phyloP scores from a whole-genome alignment of 331 rosid genomes.

The Pyrus hybrid region DNA sequence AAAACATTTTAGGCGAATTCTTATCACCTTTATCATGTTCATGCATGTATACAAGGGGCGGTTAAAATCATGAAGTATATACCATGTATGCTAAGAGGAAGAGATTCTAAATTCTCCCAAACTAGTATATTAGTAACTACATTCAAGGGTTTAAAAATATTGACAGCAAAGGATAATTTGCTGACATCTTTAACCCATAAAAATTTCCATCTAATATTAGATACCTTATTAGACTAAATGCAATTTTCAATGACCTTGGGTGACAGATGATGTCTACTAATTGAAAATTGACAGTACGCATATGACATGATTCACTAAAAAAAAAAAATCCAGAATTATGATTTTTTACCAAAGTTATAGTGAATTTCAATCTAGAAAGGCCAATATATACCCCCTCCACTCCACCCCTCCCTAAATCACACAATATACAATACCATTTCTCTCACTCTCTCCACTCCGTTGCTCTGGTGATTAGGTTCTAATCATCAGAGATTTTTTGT shows the following conservation, averaged over 20 bases:
- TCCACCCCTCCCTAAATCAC: neutral
- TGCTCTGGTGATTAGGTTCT: neutral
- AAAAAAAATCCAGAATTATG: neutral
- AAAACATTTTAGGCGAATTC: neutral
- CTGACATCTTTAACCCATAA: neutral
- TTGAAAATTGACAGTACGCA: neutral
- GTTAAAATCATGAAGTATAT: neutral
- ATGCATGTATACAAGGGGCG: neutral
- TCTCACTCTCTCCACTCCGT: neutral
- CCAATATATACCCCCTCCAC: neutral
- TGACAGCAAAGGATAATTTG: constrained; percentile 11
- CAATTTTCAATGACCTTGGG: neutral
- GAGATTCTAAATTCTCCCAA: constrained; percentile 22
- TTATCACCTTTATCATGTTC: neutral
- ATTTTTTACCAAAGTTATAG: neutral
- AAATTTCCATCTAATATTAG: neutral
- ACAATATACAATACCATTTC: neutral
- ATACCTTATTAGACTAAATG: neutral
- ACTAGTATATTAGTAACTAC: constrained; percentile 10
- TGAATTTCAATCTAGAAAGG: neutral
- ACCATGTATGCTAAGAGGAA: constrained; percentile 7
- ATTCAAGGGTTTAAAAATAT: neutral
- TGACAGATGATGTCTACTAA: neutral
- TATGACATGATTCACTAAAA: neutral
- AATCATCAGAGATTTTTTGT: neutral